These are phyloP conservation scores for Hippophae tibetana DNA, from an alignment of 306 rosid species.

Conservation along the genomic window DNA sequence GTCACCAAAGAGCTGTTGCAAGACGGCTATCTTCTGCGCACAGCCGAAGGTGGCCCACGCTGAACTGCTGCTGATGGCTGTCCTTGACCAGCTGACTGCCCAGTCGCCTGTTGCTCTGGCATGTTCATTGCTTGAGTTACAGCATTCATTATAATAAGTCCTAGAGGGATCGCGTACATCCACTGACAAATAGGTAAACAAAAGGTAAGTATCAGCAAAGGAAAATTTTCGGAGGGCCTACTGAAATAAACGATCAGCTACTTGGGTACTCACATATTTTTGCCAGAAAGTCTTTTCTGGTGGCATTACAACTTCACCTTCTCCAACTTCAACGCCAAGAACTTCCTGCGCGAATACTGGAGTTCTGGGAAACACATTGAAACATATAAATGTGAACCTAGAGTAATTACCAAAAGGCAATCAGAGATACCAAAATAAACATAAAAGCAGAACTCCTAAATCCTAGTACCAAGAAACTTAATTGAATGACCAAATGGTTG, in stretches of 20 bases:
- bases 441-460: too few species aligned
- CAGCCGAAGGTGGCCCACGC: constrained; percentile 61
- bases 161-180: constrained; percentile 95
- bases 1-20: too few species aligned
- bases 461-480: too few species aligned
- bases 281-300: constrained; percentile 88
- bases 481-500: too few species aligned
- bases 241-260: background rate
- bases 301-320: constrained; percentile 58
- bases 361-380: constrained; percentile 41
- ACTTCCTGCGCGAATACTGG: constrained; percentile 77
- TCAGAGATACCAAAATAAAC: too few species aligned
- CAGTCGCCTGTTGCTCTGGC: constrained; percentile 77
- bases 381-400: constrained; percentile 2
- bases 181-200: constrained; percentile 40
- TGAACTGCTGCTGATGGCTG: constrained; percentile 45
- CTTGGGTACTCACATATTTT: constrained; percentile 69
- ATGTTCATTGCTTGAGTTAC: constrained; percentile 91
- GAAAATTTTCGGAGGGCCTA: constrained; percentile 5
- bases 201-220: constrained; percentile 4
- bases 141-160: constrained; percentile 89
- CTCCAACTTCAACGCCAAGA: constrained; percentile 57
- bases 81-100: constrained; percentile 41
- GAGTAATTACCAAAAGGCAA: background rate
- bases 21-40: constrained; percentile 45